These are phyloP conservation scores for Diplogelasinospora grovesii DNA, from an alignment of 495 filamentous ascomycete genomes.

Conservation along the genomic window DNA sequence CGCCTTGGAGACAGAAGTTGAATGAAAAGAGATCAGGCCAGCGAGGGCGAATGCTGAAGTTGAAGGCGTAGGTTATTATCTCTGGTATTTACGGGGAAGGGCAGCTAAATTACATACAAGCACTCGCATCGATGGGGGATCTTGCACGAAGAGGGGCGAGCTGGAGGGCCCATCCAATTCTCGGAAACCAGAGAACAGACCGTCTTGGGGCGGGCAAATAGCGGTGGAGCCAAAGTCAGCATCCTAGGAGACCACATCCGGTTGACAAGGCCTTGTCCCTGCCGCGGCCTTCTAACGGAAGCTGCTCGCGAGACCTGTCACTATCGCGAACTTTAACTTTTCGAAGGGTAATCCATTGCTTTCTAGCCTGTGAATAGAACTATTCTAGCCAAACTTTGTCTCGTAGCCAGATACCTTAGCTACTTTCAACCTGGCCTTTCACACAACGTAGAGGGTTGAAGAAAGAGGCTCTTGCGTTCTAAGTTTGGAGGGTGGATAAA, in stretches of 20 bases:
- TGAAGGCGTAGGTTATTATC: neutral
- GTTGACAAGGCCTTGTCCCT: slow-evolving; percentile 8
- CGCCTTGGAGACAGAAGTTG: neutral
- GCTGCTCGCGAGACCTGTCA: too few species aligned
- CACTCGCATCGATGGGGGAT: neutral
- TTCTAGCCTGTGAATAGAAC: too few species aligned
- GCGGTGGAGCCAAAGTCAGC: slow-evolving; percentile 14
- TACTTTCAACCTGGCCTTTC: too few species aligned
- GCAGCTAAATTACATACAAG: neutral
- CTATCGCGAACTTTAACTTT: too few species aligned
- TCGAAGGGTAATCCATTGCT: too few species aligned
- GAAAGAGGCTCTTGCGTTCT: too few species aligned
- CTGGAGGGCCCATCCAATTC: slow-evolving; percentile 7
- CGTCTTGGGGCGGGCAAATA: slow-evolving; percentile 7
- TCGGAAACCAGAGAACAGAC: slow-evolving; percentile 6
- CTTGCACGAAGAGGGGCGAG: slow-evolving; percentile 5
- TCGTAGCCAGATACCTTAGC: too few species aligned
- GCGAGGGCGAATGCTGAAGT: neutral
- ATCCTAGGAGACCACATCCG: slow-evolving; percentile 10
- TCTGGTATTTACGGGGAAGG: neutral
- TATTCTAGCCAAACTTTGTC: too few species aligned
- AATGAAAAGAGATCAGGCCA: neutral
- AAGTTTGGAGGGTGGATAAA: too few species aligned
- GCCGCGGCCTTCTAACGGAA: slow-evolving; percentile 2
- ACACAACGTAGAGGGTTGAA: too few species aligned